Base-by-base conservation (phyloP, 108 stramenopile species). In the Licmophora abbreviata region DNA sequence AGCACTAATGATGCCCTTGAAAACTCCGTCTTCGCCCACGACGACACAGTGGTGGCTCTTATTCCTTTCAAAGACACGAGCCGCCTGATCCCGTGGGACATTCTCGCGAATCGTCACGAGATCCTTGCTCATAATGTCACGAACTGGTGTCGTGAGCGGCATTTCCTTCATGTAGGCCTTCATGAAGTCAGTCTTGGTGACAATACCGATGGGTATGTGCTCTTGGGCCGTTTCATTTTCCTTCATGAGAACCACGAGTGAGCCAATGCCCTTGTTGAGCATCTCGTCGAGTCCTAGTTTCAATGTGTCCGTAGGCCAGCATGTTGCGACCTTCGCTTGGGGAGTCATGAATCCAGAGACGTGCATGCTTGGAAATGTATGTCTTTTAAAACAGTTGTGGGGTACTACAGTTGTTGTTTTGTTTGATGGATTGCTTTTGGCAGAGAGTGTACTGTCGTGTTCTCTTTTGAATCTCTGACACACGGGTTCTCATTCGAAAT, bases 141-240 rank as follows among this genome's bases (percentile, higher is more conserved):
- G 48, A 25, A 76, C 56, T 38, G 66, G 51, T 29, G 38, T 34
- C 30, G 49, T 38, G 22, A 66, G 33, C 18, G 36, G 12, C 14
- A 52, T n/a, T 2, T 32, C 27, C 5, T 61, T 58, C 10, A 65
- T 49, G 48, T 80, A 80, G 32, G 71, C 63, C 58, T 60, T 48
- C 32, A 68, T 64, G 9, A 80, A 44, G 56, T 80, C 79, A 1
- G 74, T 76, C 56, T 76, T 80, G 31, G 79, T 80, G 17, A 80
- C 35, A 27, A 80, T 69, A 25, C 74, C 74, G 9, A 54, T 31
- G 1, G 79, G 71, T n/a, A 10, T 48, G 41, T 71, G 56, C 21
- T 23, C 18, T 20, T 47, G 3, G 8, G 24, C 6, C 3, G 10
- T 9, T 31, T 38, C 15, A 17, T 29, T 48, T 42, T 43, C 41